A percentile compares a stretch with the other conserved stretches of the same genome.
phyloP scores from a whole-genome alignment of 225 moss, liverwort and hornwort species.

The Climacium dendroides region DNA sequence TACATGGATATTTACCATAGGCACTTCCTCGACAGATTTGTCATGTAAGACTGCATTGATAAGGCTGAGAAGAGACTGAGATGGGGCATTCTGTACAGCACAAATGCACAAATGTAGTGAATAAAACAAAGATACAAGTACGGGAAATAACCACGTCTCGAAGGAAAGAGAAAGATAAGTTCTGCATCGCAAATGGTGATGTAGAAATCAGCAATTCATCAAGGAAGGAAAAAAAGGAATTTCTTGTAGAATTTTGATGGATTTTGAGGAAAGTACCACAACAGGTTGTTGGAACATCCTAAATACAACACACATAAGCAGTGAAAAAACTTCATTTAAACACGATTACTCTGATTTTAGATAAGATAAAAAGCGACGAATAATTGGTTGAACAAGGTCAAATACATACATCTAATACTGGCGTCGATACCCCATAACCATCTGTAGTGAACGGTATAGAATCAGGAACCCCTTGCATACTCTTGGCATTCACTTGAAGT shows the following conservation, averaged over 20 bases:
- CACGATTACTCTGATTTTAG: background rate
- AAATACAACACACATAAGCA: background rate
- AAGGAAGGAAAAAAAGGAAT: background rate
- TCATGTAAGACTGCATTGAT: conserved; percentile 44
- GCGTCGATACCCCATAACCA: conserved; percentile 21
- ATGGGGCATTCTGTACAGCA: conserved; percentile 35
- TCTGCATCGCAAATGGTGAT: background rate
- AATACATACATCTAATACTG: conserved; percentile 13
- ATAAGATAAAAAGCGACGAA: background rate
- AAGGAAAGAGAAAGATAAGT: background rate
- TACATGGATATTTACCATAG: conserved; percentile 19
- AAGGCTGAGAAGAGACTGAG: conserved; percentile 51
- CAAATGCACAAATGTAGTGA: background rate
- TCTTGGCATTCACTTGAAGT: conserved; percentile 45
- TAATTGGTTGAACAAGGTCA: background rate
- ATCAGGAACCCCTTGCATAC: conserved; percentile 17
- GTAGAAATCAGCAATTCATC: background rate
- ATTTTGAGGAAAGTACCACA: background rate
- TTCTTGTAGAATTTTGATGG: background rate
- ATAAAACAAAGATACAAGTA: background rate
- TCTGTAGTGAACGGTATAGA: conserved; percentile 7
- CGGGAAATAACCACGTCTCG: background rate
- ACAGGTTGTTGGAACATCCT: background rate
- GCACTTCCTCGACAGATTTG: conserved; percentile 46
- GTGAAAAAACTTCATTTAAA: background rate